Base-by-base conservation (phyloP, 371 early-diverging fungal species). In the Mucor mucedo region DNA sequence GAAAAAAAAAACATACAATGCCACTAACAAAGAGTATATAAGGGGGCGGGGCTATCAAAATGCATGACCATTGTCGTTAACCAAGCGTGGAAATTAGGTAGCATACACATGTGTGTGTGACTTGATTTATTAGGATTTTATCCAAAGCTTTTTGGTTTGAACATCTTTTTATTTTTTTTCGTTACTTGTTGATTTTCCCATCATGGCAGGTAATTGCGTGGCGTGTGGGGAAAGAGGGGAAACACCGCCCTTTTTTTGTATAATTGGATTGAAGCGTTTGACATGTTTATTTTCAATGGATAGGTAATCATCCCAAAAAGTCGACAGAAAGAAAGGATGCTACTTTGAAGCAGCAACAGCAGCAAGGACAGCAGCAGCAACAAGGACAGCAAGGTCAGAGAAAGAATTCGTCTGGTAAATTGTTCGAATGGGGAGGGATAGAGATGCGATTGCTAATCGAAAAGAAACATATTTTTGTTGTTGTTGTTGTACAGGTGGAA, bases 331-430 rank as follows among this genome's bases (percentile, higher is more conserved):
- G 55, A 55, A 69, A 48, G 45, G 68, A 68, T 14, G 45, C 52
- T 41, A 33, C 32, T 7, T 61, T 38, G 41, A 59, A 63, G 29
- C 57, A 66, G 30, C 55, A 58, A 58, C 62, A 62, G 35, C 45
- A 58, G n/a, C 65, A 65, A 49, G 60, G 32, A 2, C 50, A 45
- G 16, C 33, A 58, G 33, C 38, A 45, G 48, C 58, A 58, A 48
- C 30, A 52, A 38, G 58, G 60, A 47, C 69, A 58, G 21, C 21
- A 21, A 21, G 21, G 21, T 21, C 21, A 21, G 35, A 54, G 65
- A 58, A 69, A 69, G 58, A 69, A 65, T 52, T 65, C 65, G 29
- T 41, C 67, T 55, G 62, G 67, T 66, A 61, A 32, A 13, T 32
- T 21, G 21, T 21, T 21, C 21, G 21, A 21, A 21, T 21, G 21